These are phyloP conservation scores for Komagataella pastoris DNA, from an alignment of 805 yeast genomes.

Conservation along the genomic window DNA sequence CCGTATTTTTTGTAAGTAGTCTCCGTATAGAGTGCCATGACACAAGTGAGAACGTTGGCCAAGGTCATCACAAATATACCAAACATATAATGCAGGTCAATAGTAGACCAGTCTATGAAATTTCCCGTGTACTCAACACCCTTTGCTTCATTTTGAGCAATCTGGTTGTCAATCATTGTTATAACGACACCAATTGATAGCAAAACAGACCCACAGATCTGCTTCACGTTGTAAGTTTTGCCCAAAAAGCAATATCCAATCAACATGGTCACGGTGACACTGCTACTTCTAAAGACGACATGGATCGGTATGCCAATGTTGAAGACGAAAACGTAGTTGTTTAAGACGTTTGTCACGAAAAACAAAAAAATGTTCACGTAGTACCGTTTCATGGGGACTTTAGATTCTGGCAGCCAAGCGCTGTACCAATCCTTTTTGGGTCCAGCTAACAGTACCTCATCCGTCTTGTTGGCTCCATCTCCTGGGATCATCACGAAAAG, in stretches of 20 bases:
- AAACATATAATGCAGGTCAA: conserved; percentile 6
- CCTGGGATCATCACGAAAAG: conserved; percentile 7
- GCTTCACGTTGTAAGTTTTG: conserved; percentile 29
- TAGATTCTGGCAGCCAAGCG: conserved; percentile 18
- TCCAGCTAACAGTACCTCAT: conserved; percentile 14
- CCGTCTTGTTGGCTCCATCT: neutral
- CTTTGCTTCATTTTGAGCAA: neutral
- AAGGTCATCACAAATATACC: conserved; percentile 29
- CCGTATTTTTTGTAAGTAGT: conserved; percentile 34
- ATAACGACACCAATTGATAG: conserved; percentile 44
- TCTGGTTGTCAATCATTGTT: conserved; percentile 15
- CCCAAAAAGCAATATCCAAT: conserved; percentile 34
- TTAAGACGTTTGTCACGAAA: conserved; percentile 35
- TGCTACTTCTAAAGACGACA: conserved; percentile 51
- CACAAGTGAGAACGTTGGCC: conserved; percentile 37
- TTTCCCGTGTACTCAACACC: neutral
- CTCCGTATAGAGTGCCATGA: conserved; percentile 49
- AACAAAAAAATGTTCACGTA: conserved; percentile 33
- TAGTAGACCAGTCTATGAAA: neutral
- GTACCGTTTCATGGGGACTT: conserved; percentile 30
- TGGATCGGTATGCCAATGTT: conserved; percentile 55
- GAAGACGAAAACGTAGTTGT: conserved; percentile 44
- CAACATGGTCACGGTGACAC: conserved; percentile 47
- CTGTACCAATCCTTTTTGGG: conserved; percentile 8
- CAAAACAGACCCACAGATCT: conserved; percentile 34